phyloP scores from a whole-genome alignment of 306 rosid genomes.

The Cucurbita maxima region DNA sequence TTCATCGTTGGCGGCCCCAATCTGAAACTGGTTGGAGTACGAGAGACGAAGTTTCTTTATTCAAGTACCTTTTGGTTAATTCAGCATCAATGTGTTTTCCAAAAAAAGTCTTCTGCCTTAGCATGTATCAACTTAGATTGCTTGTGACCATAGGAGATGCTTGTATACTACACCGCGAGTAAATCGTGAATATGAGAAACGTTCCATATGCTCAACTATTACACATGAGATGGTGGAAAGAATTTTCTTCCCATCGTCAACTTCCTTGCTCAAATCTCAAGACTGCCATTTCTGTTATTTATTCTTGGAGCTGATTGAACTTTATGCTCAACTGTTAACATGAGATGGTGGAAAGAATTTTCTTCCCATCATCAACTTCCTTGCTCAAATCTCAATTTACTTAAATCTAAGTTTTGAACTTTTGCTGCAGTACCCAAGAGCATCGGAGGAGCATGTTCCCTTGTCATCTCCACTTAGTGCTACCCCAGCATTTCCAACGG shows the following conservation, averaged over 20 bases:
- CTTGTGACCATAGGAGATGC: background rate
- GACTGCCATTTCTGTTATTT: background rate
- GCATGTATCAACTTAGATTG: background rate
- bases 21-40: background rate
- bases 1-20: background rate
- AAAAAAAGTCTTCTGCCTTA: background rate
- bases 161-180: background rate
- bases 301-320: background rate
- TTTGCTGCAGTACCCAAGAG: slow-evolving; percentile 54
- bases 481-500: slow-evolving; percentile 36
- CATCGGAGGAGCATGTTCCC: slow-evolving; percentile 70
- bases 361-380: background rate
- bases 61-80: background rate
- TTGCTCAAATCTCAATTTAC: background rate
- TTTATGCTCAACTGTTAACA: background rate
- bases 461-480: slow-evolving; percentile 50
- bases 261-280: too few relatives aligned
- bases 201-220: too few relatives aligned
- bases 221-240: too few relatives aligned
- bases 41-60: background rate
- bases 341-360: background rate
- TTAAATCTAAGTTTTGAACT: slow-evolving; percentile 17
- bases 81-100: background rate
- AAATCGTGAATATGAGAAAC: background rate
- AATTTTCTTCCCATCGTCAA: too few relatives aligned